Evolutionary conservation across 306 rosid genomes (phyloP).

Genomic region (Cucurbita pepo): DNA sequence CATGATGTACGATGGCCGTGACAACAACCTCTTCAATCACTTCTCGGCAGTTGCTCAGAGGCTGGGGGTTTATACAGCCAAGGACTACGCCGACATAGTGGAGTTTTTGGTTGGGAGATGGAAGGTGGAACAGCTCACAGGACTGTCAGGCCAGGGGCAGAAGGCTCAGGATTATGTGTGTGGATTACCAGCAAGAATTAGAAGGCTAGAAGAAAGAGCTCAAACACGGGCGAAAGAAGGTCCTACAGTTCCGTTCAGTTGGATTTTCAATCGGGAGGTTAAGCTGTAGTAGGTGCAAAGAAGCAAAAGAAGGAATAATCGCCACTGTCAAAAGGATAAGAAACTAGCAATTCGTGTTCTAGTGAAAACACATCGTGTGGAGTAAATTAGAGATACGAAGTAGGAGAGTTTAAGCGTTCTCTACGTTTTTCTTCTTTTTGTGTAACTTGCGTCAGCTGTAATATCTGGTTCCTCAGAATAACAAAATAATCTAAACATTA

Average conservation of each 20-base stretch:
- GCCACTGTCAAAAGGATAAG: not conserved
- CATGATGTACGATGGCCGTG: slow-evolving; percentile 76
- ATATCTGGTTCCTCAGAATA: too few species aligned
- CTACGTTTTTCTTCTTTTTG: too few species aligned
- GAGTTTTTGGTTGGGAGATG: slow-evolving; percentile 81
- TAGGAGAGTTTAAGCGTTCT: too few species aligned
- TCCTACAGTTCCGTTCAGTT: slow-evolving; percentile 34
- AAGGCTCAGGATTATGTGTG: slow-evolving; percentile 80
- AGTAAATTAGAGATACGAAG: not conserved
- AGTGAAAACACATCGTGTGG: too few species aligned
- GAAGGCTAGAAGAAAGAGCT: slow-evolving; percentile 82
- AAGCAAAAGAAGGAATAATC: not conserved
- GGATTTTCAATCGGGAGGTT: slow-evolving; percentile 67
- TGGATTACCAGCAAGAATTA: slow-evolving; percentile 64
- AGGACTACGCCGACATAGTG: slow-evolving; percentile 78
- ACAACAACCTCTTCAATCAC: slow-evolving; percentile 57
- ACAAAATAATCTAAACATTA: too few species aligned
- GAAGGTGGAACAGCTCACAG: slow-evolving; percentile 54
- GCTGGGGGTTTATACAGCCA: slow-evolving; percentile 73
- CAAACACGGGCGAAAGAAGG: slow-evolving; percentile 44
- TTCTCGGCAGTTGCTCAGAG: slow-evolving; percentile 73
- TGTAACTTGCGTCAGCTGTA: too few species aligned
- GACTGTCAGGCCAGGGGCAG: slow-evolving; percentile 58
- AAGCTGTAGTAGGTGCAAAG: slow-evolving; percentile 22
- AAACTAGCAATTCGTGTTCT: not conserved